Conservation (phyloP, 78 protist genomes). For the Dictyostelium brefeldianum region DNA sequence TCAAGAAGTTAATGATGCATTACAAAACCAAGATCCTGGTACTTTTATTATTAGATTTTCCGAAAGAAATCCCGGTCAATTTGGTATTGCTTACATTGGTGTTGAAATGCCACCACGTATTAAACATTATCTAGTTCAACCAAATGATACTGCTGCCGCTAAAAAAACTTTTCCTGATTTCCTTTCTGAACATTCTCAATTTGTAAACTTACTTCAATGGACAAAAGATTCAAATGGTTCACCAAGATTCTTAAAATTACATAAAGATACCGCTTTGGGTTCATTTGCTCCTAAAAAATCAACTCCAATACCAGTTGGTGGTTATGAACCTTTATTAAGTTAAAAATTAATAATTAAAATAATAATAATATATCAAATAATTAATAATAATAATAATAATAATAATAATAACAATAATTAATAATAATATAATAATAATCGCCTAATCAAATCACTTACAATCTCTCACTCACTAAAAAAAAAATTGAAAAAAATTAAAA, state of each 20-base stretch:
- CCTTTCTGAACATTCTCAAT: constrained; percentile 76
- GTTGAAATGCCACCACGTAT: constrained; percentile 65
- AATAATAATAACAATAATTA: background rate
- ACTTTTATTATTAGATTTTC: constrained; percentile 78
- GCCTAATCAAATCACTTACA: too few species aligned
- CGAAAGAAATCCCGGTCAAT: constrained; percentile 83
- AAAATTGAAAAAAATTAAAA: too few species aligned
- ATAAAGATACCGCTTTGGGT: constrained; percentile 73
- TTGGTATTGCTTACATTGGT: constrained; percentile 84
- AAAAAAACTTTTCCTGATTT: constrained; percentile 86
- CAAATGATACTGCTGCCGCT: constrained; percentile 81
- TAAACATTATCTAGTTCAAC: constrained; percentile 80
- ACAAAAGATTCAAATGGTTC: constrained; percentile 61
- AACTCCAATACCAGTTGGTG: constrained; percentile 67
- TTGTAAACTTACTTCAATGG: constrained; percentile 73
- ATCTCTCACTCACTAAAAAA: too few species aligned
- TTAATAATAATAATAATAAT: constrained; percentile 2
- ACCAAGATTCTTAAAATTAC: constrained; percentile 74
- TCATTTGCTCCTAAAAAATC: constrained; percentile 78
- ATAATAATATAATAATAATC: background rate
- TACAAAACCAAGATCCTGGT: constrained; percentile 75
- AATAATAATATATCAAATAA: background rate
- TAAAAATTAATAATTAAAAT: background rate
- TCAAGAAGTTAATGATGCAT: constrained; percentile 82
- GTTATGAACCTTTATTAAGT: constrained; percentile 58